These are phyloP conservation scores for Neoscytalidium dimidiatum DNA, from an alignment of 2,329 filamentous ascomycete species.

Conservation along the genomic window DNA sequence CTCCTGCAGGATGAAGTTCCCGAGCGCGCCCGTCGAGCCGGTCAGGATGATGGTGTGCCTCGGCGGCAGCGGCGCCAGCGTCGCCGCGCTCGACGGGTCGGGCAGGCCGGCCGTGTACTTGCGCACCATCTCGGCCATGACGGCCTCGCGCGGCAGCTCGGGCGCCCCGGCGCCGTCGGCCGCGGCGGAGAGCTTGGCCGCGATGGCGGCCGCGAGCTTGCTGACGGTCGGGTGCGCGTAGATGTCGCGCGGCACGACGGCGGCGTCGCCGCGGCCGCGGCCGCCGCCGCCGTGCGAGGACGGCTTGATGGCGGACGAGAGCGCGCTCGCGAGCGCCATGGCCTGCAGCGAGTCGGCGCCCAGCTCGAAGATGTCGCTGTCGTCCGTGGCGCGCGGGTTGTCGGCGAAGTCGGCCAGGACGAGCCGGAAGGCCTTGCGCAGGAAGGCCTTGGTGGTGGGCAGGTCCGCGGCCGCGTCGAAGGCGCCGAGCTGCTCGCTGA, in stretches of 20 bases:
- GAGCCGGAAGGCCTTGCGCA: conserved; percentile 23
- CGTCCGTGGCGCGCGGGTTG: conserved; percentile 21
- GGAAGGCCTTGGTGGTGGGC: conserved; percentile 20
- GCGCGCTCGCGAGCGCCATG: conserved; percentile 26
- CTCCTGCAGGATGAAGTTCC: conserved; percentile 22
- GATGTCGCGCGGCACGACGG: conserved; percentile 32
- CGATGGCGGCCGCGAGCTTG: conserved; percentile 26
- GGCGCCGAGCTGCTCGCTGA: conserved; percentile 15
- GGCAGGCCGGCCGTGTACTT: conserved; percentile 31
- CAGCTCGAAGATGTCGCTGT: conserved; percentile 35
- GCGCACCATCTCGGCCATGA: conserved; percentile 31
- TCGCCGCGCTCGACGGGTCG: not conserved
- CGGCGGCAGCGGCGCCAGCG: not conserved
- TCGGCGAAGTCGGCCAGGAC: conserved; percentile 16
- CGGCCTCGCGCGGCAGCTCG: conserved; percentile 22
- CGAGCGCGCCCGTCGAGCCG: conserved; percentile 23
- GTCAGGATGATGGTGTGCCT: conserved; percentile 23
- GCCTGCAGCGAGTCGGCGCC: conserved; percentile 38
- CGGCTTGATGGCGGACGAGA: conserved; percentile 24
- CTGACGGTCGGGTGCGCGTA: conserved; percentile 35
- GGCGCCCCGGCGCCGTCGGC: conserved; percentile 6
- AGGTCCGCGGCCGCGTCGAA: conserved; percentile 13
- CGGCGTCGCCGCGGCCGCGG: conserved; percentile 19
- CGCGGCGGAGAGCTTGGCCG: conserved; percentile 20
- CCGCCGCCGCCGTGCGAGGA: conserved; percentile 21